Percentiles rank a stretch among this genome's conserved stretches.
phyloP scores from a whole-genome alignment of 352 stramenopile genomes.

The Phytophthora aleatoria region DNA sequence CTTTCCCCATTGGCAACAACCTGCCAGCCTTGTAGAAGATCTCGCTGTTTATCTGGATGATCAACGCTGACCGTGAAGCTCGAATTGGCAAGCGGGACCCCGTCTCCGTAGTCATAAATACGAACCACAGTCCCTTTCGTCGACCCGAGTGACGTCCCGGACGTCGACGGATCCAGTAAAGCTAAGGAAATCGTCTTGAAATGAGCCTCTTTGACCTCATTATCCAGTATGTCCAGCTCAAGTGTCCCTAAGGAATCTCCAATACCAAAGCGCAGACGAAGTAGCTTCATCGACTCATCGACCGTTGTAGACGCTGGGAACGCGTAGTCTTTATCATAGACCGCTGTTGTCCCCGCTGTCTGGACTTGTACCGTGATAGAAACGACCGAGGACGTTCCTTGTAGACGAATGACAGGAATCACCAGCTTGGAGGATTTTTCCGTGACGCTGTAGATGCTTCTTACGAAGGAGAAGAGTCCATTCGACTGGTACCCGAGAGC shows the following conservation, averaged over 20 bases:
- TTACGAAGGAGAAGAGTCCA: constrained; percentile 67
- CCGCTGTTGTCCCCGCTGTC: constrained; percentile 35
- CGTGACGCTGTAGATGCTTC: constrained; percentile 57
- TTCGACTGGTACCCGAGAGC: constrained; percentile 63
- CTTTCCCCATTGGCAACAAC: constrained; percentile 58
- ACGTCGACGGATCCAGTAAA: constrained; percentile 33
- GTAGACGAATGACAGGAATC: constrained; percentile 55
- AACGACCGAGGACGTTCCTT: constrained; percentile 49
- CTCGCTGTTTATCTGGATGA: constrained; percentile 11
- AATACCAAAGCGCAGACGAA: constrained; percentile 67
- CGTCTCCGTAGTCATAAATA: constrained; percentile 72
- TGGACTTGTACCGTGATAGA: constrained; percentile 51
- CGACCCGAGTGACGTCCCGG: constrained; percentile 37
- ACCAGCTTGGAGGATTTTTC: constrained; percentile 49
- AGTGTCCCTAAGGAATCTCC: constrained; percentile 50
- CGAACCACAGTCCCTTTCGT: constrained; percentile 42
- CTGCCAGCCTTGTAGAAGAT: constrained; percentile 44
- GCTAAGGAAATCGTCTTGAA: constrained; percentile 59
- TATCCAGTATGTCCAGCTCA: constrained; percentile 54
- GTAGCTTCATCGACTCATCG: constrained; percentile 17
- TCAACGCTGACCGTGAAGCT: constrained; percentile 35
- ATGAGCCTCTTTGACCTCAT: constrained; percentile 46
- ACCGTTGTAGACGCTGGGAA: constrained; percentile 34
- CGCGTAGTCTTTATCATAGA: constrained; percentile 44
- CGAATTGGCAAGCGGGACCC: constrained; percentile 24